A percentile compares a stretch with the other conserved stretches of the same genome.
phyloP scores from a whole-genome alignment of 148 eudicot genomes.

The Silene latifolia region DNA sequence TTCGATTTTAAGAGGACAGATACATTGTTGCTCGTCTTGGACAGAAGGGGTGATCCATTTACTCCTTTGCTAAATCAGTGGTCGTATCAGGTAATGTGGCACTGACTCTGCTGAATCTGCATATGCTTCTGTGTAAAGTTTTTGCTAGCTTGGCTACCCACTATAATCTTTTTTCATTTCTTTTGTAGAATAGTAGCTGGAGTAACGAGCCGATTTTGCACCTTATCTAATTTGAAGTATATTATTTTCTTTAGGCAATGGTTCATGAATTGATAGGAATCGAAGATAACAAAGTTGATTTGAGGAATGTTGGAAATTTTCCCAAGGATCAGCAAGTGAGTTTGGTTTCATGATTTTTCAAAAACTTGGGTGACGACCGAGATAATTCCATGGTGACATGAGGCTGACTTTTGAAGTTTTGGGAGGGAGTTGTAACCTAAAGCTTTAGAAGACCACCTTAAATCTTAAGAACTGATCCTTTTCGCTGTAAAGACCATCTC shows the following conservation, averaged over 20 bases:
- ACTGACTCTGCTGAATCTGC: neutral
- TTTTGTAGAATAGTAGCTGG: neutral
- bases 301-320: conserved; percentile 55
- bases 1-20: conserved; percentile 91
- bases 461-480: neutral
- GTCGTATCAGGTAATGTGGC: conserved; percentile 85
- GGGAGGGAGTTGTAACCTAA: neutral
- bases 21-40: conserved; percentile 74
- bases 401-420: neutral
- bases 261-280: conserved; percentile 93
- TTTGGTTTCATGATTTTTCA: conserved; percentile 9
- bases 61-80: conserved; percentile 94
- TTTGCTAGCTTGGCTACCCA: neutral
- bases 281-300: conserved; percentile 90
- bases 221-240: conserved; percentile 16
- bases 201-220: conserved; percentile 10
- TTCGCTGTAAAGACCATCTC: neutral
- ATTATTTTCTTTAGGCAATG: conserved; percentile 62
- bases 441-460: neutral
- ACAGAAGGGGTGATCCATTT: conserved; percentile 95
- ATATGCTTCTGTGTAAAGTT: conserved; percentile 8
- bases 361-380: neutral
- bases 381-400: conserved; percentile 2
- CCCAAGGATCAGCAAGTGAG: conserved; percentile 84
- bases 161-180: neutral